Percentiles rank a stretch among this genome's conserved stretches.
Conservation (phyloP, 2,329 filamentous ascomycete genomes). For the Aspergillus melleus region DNA sequence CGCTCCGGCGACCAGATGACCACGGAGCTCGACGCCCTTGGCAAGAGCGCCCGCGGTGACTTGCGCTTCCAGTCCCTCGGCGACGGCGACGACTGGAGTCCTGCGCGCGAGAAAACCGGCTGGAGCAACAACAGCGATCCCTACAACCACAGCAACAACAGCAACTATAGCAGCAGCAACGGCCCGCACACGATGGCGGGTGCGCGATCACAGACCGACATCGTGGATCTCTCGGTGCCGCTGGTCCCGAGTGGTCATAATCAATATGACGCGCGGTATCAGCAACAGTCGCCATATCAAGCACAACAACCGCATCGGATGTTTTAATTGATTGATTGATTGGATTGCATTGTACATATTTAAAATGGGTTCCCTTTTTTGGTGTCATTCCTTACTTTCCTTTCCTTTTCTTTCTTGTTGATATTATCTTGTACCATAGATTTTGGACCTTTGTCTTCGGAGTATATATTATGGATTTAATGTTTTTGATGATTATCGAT, state of each 20-base stretch:
- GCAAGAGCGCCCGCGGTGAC: slow-evolving; percentile 72
- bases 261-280: neutral
- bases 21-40: slow-evolving; percentile 86
- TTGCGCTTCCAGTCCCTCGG: neutral
- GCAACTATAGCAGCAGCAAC: neutral
- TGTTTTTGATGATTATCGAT: no score
- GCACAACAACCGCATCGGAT: neutral
- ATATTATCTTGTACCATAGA: neutral
- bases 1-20: slow-evolving; percentile 72
- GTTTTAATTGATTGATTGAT: neutral
- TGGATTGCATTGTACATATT: neutral
- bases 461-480: neutral
- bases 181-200: neutral
- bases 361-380: neutral
- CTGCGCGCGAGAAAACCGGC: neutral
- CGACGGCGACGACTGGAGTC: neutral
- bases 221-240: slow-evolving; percentile 45
- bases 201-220: slow-evolving; percentile 23
- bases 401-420: neutral
- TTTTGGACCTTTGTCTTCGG: neutral
- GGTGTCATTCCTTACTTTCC: neutral
- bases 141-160: neutral
- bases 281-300: neutral
- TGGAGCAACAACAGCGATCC: neutral
- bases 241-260: slow-evolving; percentile 40